Evolutionary conservation across 2,329 filamentous ascomycete species (phyloP).

Genomic region (Ampelomyces quisqualis): DNA sequence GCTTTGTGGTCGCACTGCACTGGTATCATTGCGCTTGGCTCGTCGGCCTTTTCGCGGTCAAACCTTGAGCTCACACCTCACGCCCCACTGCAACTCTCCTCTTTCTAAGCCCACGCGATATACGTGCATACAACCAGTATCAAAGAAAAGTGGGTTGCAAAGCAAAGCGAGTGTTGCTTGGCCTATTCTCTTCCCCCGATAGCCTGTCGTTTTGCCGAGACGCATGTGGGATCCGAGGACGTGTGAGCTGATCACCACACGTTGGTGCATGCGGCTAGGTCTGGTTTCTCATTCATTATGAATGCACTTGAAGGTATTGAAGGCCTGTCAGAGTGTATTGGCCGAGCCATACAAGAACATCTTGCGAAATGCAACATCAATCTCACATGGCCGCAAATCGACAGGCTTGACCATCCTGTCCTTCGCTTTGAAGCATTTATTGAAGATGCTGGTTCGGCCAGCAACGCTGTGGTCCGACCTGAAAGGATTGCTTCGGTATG

Average conservation of each 20-base stretch:
- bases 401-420: conserved; percentile 24
- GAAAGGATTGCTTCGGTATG: conserved; percentile 33
- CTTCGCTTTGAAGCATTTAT: conserved; percentile 37
- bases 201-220: too few species aligned
- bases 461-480: conserved; percentile 14
- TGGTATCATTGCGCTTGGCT: not conserved
- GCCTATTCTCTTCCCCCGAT: not conserved
- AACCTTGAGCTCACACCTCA: not conserved
- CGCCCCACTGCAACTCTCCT: not conserved
- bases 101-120: too few species aligned
- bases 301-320: conserved; percentile 22
- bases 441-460: conserved; percentile 25
- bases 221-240: too few species aligned
- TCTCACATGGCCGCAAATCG: conserved; percentile 28
- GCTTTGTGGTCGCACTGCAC: not conserved
- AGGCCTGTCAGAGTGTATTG: conserved; percentile 34
- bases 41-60: not conserved
- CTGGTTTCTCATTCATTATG: conserved; percentile 12
- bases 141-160: too few species aligned
- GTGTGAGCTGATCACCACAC: not conserved
- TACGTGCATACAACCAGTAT: too few species aligned
- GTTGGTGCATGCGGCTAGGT: not conserved
- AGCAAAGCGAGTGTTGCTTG: not conserved
- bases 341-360: conserved; percentile 33
- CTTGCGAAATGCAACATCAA: conserved; percentile 26